phyloP scores from a whole-genome alignment of 768 basidiomycete species.

The Psilocybe sp. region DNA sequence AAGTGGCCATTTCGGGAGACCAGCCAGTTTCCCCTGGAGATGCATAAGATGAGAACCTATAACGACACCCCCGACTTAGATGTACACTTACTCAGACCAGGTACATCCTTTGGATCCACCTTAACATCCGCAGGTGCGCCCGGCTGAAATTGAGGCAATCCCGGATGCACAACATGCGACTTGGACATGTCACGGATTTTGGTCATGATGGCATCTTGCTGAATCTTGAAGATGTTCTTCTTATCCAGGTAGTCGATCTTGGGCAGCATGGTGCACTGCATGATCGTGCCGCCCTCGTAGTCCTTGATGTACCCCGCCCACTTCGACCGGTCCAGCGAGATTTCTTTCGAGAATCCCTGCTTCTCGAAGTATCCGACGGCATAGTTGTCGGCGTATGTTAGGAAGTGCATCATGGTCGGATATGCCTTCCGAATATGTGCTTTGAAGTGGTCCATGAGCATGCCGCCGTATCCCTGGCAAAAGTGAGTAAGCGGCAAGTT shows the following conservation, averaged over 20 bases:
- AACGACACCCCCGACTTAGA: background rate
- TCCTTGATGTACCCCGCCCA: conserved; percentile 99
- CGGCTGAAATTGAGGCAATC: conserved; percentile 72
- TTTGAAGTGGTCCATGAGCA: conserved; percentile 99
- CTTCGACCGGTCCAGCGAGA: conserved; percentile 81
- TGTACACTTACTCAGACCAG: conserved; percentile 70
- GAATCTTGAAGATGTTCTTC: conserved; percentile 66
- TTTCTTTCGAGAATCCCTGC: conserved; percentile 98
- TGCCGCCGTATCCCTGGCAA: conserved; percentile 89
- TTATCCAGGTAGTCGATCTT: conserved; percentile 90
- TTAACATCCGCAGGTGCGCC: conserved; percentile 47
- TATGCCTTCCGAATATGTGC: conserved; percentile 83
- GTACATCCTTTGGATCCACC: conserved; percentile 77
- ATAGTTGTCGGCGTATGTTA: conserved; percentile 98
- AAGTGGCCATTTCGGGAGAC: conserved; percentile 77
- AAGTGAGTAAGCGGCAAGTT: background rate
- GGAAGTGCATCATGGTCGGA: conserved; percentile 88
- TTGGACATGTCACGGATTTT: conserved; percentile 87
- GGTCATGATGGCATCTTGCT: conserved; percentile 85
- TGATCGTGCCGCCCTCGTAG: conserved; percentile 98
- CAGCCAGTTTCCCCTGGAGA: conserved; percentile 85
- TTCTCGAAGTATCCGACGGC: conserved; percentile 99
- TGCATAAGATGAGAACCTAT: conserved; percentile 1
- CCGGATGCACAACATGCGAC: conserved; percentile 83
- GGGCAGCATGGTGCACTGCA: conserved; percentile 96